These are phyloP conservation scores for Pleurotus ostreatus DNA, from an alignment of 768 basidiomycete species.

Conservation along the genomic window DNA sequence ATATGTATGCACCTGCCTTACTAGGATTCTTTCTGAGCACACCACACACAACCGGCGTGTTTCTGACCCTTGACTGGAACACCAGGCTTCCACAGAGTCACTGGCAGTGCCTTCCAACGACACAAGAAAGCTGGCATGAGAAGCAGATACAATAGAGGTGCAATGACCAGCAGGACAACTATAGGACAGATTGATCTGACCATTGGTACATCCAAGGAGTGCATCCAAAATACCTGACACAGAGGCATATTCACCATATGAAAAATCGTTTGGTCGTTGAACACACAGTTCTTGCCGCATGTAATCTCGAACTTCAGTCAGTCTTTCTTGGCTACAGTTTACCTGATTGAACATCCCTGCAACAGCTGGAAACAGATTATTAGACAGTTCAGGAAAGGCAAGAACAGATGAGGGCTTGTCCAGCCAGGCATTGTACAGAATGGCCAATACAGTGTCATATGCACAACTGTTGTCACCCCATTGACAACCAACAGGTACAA, in stretches of 20 bases:
- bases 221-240: background rate
- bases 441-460: slow-evolving; percentile 23
- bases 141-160: background rate
- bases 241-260: background rate
- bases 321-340: background rate
- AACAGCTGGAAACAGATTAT: background rate
- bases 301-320: background rate
- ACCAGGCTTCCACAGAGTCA: no score
- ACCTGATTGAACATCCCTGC: background rate
- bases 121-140: background rate
- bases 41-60: background rate
- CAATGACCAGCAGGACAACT: background rate
- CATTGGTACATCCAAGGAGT: background rate
- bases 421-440: slow-evolving; percentile 19
- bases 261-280: background rate
- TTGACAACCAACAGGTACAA: slow-evolving; percentile 8
- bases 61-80: no score
- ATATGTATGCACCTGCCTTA: background rate
- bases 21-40: background rate
- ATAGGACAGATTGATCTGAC: background rate
- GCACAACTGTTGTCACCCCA: slow-evolving; percentile 26
- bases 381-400: background rate
- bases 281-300: background rate
- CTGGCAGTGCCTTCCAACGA: background rate
- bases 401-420: slow-evolving; percentile 1